Base-by-base conservation (phyloP, 192 early-diverging fungal species). In the Umbelopsis vinacea region DNA sequence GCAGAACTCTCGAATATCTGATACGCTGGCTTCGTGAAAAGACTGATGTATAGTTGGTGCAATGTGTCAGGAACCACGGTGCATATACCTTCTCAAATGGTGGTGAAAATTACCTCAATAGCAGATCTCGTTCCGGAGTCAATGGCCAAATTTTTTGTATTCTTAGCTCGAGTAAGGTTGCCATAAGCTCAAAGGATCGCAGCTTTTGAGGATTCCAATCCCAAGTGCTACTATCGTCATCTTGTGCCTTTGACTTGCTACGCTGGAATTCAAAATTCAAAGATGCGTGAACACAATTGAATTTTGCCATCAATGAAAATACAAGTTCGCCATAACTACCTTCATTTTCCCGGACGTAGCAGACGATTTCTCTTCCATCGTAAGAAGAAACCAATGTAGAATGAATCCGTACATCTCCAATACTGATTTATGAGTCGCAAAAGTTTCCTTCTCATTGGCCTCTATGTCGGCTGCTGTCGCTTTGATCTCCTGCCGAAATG, bases 381-480 rank as follows among this genome's bases (percentile, higher is more conserved):
- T 73, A 53, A 86, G 84, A 45, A 96, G 79, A 15, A 92, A 79
- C 95, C 96, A 97, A 69, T 92, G 88, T 55, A 95, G 79, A 54
- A 95, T 63, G 71, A 93, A 97, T 5, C 89, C 89, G 69, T 95
- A 97, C 71, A 93, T 84, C 78, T 96, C 93, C 8, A 97, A 81
- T 7, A 87, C 78, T 14, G 80, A 71, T 12, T 86, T 82, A 76
- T 95, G 90, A 17, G 82, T 72, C 12, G 89, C 84, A 73, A 91
- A 92, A 47, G 89, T 86, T 47, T 92, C 91, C 45, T 92, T 89
- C n/a, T 89, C 87, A 46, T 90, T 82, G 17, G 81, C 79, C 2
- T 86, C 82, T 50, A 96, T 63, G 48, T 92, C 91, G 10, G 71
- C 76, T 19, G 88, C 69, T 6, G 91, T 85, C 6, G 79, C 72